A percentile compares a stretch with the other conserved stretches of the same genome.
Evolutionary conservation across 169 alveolate genomes (phyloP).

Genomic region (Neospora caninum): DNA sequence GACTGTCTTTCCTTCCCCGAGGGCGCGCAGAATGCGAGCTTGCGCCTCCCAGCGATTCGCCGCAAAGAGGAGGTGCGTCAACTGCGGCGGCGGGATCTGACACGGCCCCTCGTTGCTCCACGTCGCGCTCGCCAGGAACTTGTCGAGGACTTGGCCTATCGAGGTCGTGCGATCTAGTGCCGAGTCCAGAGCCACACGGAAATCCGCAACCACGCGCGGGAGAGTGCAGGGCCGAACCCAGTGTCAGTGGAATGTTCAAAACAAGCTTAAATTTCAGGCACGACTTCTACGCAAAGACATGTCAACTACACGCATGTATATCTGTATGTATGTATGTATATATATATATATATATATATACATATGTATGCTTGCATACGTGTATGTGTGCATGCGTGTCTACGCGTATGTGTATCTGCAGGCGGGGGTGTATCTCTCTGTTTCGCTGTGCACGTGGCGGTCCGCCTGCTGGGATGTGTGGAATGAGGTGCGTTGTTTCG

Average conservation of each 20-base stretch:
- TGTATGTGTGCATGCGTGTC: background rate
- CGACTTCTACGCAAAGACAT: too few species aligned
- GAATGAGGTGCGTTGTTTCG: too few species aligned
- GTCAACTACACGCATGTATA: too few species aligned
- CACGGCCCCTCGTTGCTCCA: background rate
- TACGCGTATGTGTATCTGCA: too few species aligned
- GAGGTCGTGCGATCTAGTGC: conserved; percentile 12
- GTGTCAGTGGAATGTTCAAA: too few species aligned
- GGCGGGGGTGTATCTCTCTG: too few species aligned
- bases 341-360: background rate
- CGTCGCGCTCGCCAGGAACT: background rate
- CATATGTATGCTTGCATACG: background rate
- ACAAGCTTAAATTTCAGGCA: too few species aligned
- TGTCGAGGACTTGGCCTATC: background rate
- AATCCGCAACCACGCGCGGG: too few species aligned
- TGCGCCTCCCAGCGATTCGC: conserved; percentile 54
- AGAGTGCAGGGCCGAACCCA: too few species aligned
- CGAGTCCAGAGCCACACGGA: background rate
- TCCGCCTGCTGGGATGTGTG: too few species aligned
- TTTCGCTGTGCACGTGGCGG: too few species aligned
- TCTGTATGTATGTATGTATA: background rate
- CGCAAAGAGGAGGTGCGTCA: conserved; percentile 43
- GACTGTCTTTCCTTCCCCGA: background rate
- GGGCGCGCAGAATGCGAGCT: background rate
- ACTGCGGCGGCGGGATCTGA: conserved; percentile 11